Percentiles rank a stretch among this genome's conserved stretches.
phyloP scores from a whole-genome alignment of 305 asterid species.

The Rubia tinctorum region DNA sequence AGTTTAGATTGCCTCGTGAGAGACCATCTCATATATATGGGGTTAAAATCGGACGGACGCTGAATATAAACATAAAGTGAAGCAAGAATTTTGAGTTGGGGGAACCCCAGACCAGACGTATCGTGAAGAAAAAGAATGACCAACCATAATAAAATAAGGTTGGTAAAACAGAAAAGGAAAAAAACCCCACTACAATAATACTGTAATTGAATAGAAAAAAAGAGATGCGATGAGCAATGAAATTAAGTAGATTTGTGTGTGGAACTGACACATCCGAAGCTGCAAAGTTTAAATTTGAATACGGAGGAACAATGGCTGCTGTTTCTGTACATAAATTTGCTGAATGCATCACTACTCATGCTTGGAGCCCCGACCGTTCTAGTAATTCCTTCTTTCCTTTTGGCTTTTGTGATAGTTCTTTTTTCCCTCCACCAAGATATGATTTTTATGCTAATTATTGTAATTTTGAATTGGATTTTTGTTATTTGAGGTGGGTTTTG shows the following conservation, averaged over 20 bases:
- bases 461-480: not conserved
- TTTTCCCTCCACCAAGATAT: not conserved
- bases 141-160: not conserved
- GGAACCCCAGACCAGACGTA: no score
- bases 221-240: not conserved
- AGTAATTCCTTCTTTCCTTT: constrained; percentile 37
- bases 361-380: constrained; percentile 94
- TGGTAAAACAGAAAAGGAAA: not conserved
- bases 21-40: no score
- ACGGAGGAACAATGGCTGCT: constrained; percentile 52
- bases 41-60: no score
- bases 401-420: not conserved
- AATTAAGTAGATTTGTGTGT: not conserved
- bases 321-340: constrained; percentile 82
- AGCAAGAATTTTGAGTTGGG: no score
- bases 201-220: not conserved
- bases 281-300: no score
- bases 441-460: not conserved
- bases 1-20: no score
- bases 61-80: no score
- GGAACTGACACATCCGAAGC: not conserved
- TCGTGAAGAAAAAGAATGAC: no score
- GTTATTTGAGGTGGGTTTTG: not conserved
- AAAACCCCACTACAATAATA: no score
- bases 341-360: constrained; percentile 87